Base-by-base conservation (phyloP, 2,329 filamentous ascomycete genomes). In the Teratosphaeria pseudoeucalypti region DNA sequence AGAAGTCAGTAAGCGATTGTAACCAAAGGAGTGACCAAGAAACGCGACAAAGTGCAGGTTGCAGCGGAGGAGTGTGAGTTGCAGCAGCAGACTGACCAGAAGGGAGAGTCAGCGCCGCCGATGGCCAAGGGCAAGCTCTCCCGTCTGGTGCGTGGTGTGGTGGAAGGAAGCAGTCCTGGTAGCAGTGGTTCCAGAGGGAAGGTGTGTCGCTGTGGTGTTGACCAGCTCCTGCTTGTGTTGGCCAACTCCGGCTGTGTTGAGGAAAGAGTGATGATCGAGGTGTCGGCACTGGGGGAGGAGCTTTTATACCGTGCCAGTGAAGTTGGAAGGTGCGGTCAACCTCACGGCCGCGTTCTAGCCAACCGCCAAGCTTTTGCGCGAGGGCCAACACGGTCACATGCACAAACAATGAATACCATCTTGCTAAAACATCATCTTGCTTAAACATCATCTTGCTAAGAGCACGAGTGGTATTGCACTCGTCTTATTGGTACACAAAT, bases 1-100 rank as follows among this genome's bases (percentile, higher is more conserved):
- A 61, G 59, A 52, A 58, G 62, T 49, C 43, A 49, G 43, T 49
- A n/a, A 2, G 43, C 19, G 19, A n/a, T 49, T 23, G 6, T 49
- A 62, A 60, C 64, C 66, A 65, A 64, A 65, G 65, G 62, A 67
- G 62, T 64, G 66, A 64, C 63, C 64, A 67, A 61, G 52, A 59
- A 52, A 61, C 26, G 54, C 27, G 60, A 60, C 64, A 64, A 66
- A 56, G 59, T 55, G 34, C 54, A 58, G 34, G 55, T 55, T 58
- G 52, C 43, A 56, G 62, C 39, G 62, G 47, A 56, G 57, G 59
- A 57, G 61, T 23, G 60, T 23, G 43, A 49, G 43, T 49, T 49
- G 43, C 43, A 49, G 19, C 43, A 49, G 43, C 37, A 39, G 10
- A 39, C 43, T 23, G 43, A 19, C 43, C 16, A 49, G 43, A 49